phyloP scores from a whole-genome alignment of 2,329 filamentous ascomycete genomes.

The Verticillium nubilum region DNA sequence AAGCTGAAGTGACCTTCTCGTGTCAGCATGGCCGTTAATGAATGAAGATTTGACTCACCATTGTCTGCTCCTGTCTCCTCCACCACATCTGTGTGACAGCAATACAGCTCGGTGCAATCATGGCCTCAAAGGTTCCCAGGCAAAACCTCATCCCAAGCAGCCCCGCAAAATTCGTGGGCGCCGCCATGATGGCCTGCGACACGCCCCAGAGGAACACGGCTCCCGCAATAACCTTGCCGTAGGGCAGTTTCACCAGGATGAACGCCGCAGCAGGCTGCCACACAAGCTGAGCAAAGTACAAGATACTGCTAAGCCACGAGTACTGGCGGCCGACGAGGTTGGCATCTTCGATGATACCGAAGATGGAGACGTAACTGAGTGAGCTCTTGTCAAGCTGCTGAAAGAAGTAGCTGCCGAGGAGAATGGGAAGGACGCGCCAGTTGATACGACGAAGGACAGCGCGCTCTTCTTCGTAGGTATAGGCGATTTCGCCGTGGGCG shows the following conservation, averaged over 20 bases:
- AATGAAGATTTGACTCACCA: conserved; percentile 32
- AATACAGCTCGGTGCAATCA: conserved; percentile 34
- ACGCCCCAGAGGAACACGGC: conserved; percentile 28
- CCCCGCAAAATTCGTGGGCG: conserved; percentile 11
- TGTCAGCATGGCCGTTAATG: conserved; percentile 6
- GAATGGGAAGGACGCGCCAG: conserved; percentile 39
- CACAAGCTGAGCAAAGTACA: conserved; percentile 52
- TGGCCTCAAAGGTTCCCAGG: conserved; percentile 15
- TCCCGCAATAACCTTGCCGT: not conserved
- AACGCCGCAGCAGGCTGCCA: conserved; percentile 57
- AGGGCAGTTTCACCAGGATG: conserved; percentile 50
- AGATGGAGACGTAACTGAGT: conserved; percentile 46
- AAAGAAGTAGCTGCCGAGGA: conserved; percentile 52
- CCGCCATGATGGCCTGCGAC: conserved; percentile 27
- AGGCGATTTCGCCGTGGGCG: conserved; percentile 28
- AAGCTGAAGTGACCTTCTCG: not conserved
- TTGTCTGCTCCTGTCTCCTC: conserved; percentile 49
- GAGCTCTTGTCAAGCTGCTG: conserved; percentile 49
- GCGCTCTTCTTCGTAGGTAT: conserved; percentile 45
- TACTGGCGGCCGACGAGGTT: conserved; percentile 48
- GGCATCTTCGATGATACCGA: conserved; percentile 44
- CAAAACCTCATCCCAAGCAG: conserved; percentile 16
- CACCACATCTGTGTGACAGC: conserved; percentile 45
- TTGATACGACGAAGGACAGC: conserved; percentile 41
- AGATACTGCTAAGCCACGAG: conserved; percentile 51